Conservation (phyloP, 1,139 yeast species). For the Debaryomyces subglobosus region DNA sequence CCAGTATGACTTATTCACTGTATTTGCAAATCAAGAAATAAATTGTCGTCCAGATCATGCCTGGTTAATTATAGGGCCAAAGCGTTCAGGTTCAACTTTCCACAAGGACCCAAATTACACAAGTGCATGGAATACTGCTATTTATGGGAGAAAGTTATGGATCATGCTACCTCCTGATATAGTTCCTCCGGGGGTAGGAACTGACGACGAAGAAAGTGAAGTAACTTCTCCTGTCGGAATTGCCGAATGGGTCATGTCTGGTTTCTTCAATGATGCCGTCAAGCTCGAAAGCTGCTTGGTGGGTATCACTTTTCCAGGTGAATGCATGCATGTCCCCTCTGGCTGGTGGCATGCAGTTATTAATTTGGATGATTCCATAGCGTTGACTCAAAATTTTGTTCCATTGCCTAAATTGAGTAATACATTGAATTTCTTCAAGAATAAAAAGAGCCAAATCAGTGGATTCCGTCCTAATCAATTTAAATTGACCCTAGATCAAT, state of each 20-base stretch:
- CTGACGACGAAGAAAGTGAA: slow-evolving; percentile 78
- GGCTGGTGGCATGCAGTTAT: slow-evolving; percentile 98
- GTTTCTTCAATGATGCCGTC: slow-evolving; percentile 68
- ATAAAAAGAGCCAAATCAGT: slow-evolving; percentile 69
- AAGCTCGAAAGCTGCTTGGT: slow-evolving; percentile 56
- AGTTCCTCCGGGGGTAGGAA: slow-evolving; percentile 84
- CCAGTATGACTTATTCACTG: slow-evolving; percentile 51
- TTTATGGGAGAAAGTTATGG: slow-evolving; percentile 83
- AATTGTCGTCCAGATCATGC: slow-evolving; percentile 82
- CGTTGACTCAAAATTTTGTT: slow-evolving; percentile 86
- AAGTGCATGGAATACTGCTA: slow-evolving; percentile 85
- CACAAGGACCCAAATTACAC: slow-evolving; percentile 93
- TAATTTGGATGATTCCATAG: slow-evolving; percentile 75
- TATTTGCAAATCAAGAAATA: slow-evolving; percentile 33
- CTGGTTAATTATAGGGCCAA: slow-evolving; percentile 87
- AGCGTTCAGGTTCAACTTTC: slow-evolving; percentile 81
- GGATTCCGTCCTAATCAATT: slow-evolving; percentile 71
- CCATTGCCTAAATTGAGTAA: slow-evolving; percentile 61
- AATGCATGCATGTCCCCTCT: slow-evolving; percentile 85
- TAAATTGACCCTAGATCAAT: slow-evolving; percentile 34
- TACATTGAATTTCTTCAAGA: slow-evolving; percentile 68
- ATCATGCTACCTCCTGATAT: slow-evolving; percentile 79
- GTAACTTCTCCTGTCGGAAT: slow-evolving; percentile 90
- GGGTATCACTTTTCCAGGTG: slow-evolving; percentile 80
- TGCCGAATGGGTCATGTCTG: slow-evolving; percentile 87